These are phyloP conservation scores for Nakataea oryzae DNA, from an alignment of 2,329 filamentous ascomycete genomes.

Conservation along the genomic window DNA sequence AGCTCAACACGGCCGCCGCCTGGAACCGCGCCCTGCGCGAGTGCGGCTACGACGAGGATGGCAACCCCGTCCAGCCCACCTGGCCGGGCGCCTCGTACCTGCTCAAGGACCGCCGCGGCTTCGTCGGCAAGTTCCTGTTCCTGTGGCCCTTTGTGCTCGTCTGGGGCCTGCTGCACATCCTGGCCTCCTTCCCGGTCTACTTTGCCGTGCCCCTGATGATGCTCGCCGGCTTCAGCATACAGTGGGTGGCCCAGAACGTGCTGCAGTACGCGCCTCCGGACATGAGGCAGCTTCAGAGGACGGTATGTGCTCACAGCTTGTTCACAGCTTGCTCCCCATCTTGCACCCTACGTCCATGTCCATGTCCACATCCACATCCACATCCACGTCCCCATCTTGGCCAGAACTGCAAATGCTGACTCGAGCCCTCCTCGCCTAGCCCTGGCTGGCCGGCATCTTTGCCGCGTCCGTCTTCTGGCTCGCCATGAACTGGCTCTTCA, in stretches of 20 bases:
- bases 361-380: too few relatives aligned
- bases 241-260: slow-evolving; percentile 68
- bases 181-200: slow-evolving; percentile 66
- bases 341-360: too few relatives aligned
- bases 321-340: slow-evolving; percentile 8
- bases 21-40: slow-evolving; percentile 20
- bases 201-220: slow-evolving; percentile 64
- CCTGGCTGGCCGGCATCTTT: slow-evolving; percentile 91
- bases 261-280: slow-evolving; percentile 76
- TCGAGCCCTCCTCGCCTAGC: slow-evolving; percentile 19
- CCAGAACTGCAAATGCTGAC: not conserved
- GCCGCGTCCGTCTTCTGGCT: slow-evolving; percentile 76
- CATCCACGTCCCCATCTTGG: slow-evolving; percentile 17
- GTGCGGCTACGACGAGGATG: slow-evolving; percentile 44
- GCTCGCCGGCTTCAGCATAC: slow-evolving; percentile 56
- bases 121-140: slow-evolving; percentile 81
- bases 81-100: slow-evolving; percentile 66
- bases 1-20: slow-evolving; percentile 75
- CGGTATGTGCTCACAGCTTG: slow-evolving; percentile 23
- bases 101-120: slow-evolving; percentile 64
- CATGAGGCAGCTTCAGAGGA: slow-evolving; percentile 84
- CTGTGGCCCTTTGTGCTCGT: slow-evolving; percentile 76
- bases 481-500: slow-evolving; percentile 63
- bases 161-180: slow-evolving; percentile 57
- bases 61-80: slow-evolving; percentile 55